These are phyloP conservation scores for Pleurotus cornucopiae DNA, from an alignment of 768 basidiomycete species.

Conservation along the genomic window DNA sequence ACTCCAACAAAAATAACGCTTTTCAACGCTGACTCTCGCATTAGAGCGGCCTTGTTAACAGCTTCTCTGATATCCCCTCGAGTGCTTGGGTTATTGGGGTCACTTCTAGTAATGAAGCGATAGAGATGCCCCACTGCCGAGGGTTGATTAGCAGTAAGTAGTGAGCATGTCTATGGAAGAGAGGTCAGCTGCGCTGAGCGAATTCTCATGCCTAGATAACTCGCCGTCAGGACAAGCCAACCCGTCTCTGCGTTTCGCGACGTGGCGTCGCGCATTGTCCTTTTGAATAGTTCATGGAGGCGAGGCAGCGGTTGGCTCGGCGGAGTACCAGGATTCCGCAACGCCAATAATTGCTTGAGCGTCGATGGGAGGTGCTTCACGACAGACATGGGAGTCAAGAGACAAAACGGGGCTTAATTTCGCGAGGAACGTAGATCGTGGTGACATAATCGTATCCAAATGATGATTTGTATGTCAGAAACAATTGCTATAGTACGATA, in stretches of 20 bases:
- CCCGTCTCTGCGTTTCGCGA: slow-evolving; percentile 64
- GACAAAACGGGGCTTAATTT: neutral
- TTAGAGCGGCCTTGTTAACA: slow-evolving; percentile 72
- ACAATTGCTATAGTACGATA: neutral
- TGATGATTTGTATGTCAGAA: no score
- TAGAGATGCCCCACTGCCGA: slow-evolving; percentile 77
- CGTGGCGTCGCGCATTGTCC: slow-evolving; percentile 64
- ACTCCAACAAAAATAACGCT: slow-evolving; percentile 87
- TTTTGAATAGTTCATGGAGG: slow-evolving; percentile 52
- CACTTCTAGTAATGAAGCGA: slow-evolving; percentile 62
- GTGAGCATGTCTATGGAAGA: slow-evolving; percentile 66
- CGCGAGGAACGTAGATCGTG: neutral
- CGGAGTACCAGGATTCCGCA: slow-evolving; percentile 59
- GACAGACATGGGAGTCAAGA: slow-evolving; percentile 19
- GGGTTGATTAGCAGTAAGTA: slow-evolving; percentile 80
- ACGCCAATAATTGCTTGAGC: slow-evolving; percentile 69
- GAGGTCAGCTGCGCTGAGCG: slow-evolving; percentile 10
- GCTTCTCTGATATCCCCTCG: slow-evolving; percentile 49
- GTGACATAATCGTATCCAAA: neutral
- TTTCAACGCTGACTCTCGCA: slow-evolving; percentile 88
- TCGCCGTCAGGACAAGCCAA: slow-evolving; percentile 78
- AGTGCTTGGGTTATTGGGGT: slow-evolving; percentile 30
- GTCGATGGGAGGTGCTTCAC: slow-evolving; percentile 52
- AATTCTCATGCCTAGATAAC: slow-evolving; percentile 22
- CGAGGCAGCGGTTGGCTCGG: slow-evolving; percentile 51